These are phyloP conservation scores for Scheffersomyces stambukii DNA, from an alignment of 1,139 yeast species.

Conservation along the genomic window DNA sequence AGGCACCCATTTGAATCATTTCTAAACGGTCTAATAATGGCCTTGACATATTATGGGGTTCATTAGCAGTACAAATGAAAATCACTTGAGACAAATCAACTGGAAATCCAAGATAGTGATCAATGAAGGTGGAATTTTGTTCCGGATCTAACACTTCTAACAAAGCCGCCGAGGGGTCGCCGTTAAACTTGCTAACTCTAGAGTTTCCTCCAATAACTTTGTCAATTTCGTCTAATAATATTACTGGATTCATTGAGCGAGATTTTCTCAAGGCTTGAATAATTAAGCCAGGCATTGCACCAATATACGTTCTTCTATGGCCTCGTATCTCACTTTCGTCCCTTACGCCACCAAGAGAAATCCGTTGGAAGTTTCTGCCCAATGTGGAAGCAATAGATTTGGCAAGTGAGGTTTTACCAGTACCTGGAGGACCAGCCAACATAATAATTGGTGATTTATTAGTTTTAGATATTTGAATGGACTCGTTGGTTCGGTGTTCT, in stretches of 20 bases:
- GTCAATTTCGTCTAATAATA: constrained; percentile 84
- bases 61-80: constrained; percentile 90
- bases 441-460: constrained; percentile 71
- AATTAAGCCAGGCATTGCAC: constrained; percentile 88
- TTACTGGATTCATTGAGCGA: constrained; percentile 83
- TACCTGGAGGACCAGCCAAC: constrained; percentile 94
- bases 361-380: constrained; percentile 75
- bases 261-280: constrained; percentile 77
- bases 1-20: constrained; percentile 74
- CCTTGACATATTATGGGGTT: constrained; percentile 66
- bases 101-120: constrained; percentile 86
- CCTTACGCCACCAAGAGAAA: constrained; percentile 83
- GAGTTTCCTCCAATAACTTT: constrained; percentile 64
- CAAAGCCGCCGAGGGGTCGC: constrained; percentile 90
- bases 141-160: constrained; percentile 90
- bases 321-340: constrained; percentile 93
- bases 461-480: constrained; percentile 27
- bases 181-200: constrained; percentile 53
- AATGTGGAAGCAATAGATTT: constrained; percentile 80
- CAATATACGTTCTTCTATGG: constrained; percentile 88
- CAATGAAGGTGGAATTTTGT: constrained; percentile 74
- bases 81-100: constrained; percentile 79
- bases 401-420: constrained; percentile 89
- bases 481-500: constrained; percentile 9
- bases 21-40: constrained; percentile 89